Base-by-base conservation (phyloP, 2,329 filamentous ascomycete genomes). In the Thielaviopsis ethacetica region DNA sequence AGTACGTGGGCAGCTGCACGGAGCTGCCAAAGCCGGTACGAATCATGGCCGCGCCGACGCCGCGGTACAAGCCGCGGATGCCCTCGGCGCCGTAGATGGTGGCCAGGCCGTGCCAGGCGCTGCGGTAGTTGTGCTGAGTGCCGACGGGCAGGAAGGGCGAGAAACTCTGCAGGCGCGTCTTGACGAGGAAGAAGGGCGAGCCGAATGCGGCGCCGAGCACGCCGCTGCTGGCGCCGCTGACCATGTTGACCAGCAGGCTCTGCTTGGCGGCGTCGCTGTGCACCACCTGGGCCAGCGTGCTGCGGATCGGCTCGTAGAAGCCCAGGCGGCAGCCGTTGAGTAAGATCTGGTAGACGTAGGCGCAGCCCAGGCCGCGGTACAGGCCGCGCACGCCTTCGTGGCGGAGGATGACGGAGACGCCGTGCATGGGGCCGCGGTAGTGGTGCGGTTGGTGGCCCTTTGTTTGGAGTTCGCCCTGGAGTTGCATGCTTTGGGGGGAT, bases 171-270 rank as follows among this genome's bases (percentile, higher is more conserved):
- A 98, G 77, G 51, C 93, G 83, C 2, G 93, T 98, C 77, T 98
- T 98, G 70, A 97, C 86, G 58, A 98, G 82, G 79, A 98, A 98
- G 73, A 98, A 97, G 2, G 93, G 93, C 58, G 88, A 95, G 47
- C 91, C 93, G 22, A 87, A 86, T n/a, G 87, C 87, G 9, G 91
- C 93, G 64, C 93, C 93, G 60, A 98, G 80, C 63, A 98, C 82
- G 58, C 93, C 93, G 2, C 90, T 95, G 13, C 81, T 76, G 21
- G 93, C 93, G 65, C 93, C 93, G 59, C 89, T 86, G 69, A 96
- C 85, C 76, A 98, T 89, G 74, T 98, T 98, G 72, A 97, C 80
- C 41, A 82, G 86, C 60, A 97, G 79, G 65, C 83, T 91, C 71
- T 98, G 93, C 27, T 84, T 79, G n/a, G 78, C 77, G 34, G 80